phyloP scores from a whole-genome alignment of 495 filamentous ascomycete genomes.

The Cryomyces minteri region DNA sequence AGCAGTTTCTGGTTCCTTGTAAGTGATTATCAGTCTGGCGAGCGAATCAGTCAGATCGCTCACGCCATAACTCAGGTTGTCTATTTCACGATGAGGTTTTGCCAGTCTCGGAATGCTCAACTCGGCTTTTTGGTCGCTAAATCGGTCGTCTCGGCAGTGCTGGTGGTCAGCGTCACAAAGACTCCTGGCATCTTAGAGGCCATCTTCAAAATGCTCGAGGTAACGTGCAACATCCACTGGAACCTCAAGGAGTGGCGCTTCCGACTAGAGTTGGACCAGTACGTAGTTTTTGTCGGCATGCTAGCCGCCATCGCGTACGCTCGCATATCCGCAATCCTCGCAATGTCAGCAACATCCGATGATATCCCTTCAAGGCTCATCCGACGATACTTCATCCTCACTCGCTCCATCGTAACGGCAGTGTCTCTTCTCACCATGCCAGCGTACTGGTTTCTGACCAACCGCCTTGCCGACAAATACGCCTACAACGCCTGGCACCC shows the following conservation, averaged over 20 bases:
- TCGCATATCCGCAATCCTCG: background rate
- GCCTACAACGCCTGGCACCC: constrained; percentile 32
- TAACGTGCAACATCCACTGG: constrained; percentile 25
- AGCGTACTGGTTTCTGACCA: background rate
- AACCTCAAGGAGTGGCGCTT: constrained; percentile 26
- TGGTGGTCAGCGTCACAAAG: constrained; percentile 24
- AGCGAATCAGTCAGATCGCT: no score
- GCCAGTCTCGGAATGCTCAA: constrained; percentile 22
- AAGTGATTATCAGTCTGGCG: no score
- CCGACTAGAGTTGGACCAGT: constrained; percentile 13
- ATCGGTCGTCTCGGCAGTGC: constrained; percentile 25
- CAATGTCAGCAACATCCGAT: background rate
- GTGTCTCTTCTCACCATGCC: background rate
- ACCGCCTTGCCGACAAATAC: background rate
- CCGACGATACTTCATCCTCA: background rate
- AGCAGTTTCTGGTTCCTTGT: constrained; percentile 39
- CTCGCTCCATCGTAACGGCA: background rate
- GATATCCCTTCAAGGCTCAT: background rate
- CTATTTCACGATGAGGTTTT: constrained; percentile 28
- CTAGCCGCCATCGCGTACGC: background rate
- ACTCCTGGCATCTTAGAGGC: constrained; percentile 27
- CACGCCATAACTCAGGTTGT: constrained; percentile 14
- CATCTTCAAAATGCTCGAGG: constrained; percentile 17
- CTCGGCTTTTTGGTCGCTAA: constrained; percentile 28
- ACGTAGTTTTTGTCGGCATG: background rate